A percentile compares a stretch with the other conserved stretches of the same genome.
phyloP scores from a whole-genome alignment of 2,329 filamentous ascomycete genomes.

The Colletotrichum spinosum region DNA sequence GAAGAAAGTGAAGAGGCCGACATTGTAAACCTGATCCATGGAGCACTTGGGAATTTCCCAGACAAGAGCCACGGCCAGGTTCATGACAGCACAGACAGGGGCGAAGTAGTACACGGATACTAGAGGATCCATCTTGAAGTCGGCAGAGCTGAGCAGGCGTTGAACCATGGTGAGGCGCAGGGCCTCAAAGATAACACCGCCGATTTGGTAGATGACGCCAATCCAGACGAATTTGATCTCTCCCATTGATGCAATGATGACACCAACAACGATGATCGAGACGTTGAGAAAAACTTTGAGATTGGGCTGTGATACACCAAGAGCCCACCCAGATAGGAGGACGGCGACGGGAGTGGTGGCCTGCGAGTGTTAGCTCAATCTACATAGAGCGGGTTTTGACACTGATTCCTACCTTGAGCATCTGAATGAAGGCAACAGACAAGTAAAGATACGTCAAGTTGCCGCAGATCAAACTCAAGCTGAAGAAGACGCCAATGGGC shows the following conservation, averaged over 20 bases:
- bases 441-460: slow-evolving; percentile 97
- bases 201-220: slow-evolving; percentile 83
- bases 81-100: slow-evolving; percentile 85
- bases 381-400: too few species aligned
- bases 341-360: slow-evolving; percentile 96
- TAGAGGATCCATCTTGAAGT: slow-evolving; percentile 93
- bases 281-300: slow-evolving; percentile 92
- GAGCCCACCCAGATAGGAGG: slow-evolving; percentile 86
- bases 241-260: slow-evolving; percentile 92
- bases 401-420: slow-evolving; percentile 82
- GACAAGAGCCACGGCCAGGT: slow-evolving; percentile 77
- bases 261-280: slow-evolving; percentile 92
- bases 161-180: slow-evolving; percentile 87
- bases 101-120: slow-evolving; percentile 93
- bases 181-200: slow-evolving; percentile 84
- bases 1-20: slow-evolving; percentile 79
- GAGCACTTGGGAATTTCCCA: slow-evolving; percentile 79
- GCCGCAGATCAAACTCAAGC: slow-evolving; percentile 93
- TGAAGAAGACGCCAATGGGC: slow-evolving; percentile 96
- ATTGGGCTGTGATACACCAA: slow-evolving; percentile 87
- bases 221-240: slow-evolving; percentile 92
- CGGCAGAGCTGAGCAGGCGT: slow-evolving; percentile 81
- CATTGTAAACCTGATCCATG: slow-evolving; percentile 77
- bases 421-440: slow-evolving; percentile 97
- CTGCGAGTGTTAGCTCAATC: slow-evolving; percentile 55